Evolutionary conservation across 1,284 basidiomycete genomes (phyloP).

Genomic region (Golubevia pallescens): DNA sequence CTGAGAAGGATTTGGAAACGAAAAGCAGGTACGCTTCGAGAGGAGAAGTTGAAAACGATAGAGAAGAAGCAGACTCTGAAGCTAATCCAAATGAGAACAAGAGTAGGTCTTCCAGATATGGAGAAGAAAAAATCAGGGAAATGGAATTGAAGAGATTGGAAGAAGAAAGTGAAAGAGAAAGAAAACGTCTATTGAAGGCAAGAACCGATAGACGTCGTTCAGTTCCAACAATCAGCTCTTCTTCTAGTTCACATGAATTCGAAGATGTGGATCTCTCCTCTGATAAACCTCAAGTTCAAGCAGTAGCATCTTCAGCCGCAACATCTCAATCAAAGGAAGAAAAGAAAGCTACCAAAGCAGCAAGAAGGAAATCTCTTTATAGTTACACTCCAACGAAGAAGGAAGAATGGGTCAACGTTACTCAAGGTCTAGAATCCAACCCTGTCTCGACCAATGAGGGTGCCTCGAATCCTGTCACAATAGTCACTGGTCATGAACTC

Average conservation of each 20-base stretch:
- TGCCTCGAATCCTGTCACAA: too few relatives aligned
- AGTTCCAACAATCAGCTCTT: background rate
- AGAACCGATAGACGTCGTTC: background rate
- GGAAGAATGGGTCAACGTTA: conserved; percentile 11
- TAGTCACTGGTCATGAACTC: background rate
- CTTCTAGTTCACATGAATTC: background rate
- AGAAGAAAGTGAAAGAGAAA: background rate
- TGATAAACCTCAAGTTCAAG: background rate
- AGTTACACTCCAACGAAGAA: conserved; percentile 26
- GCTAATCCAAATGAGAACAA: background rate
- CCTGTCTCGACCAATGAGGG: background rate
- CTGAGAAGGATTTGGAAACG: conserved; percentile 16
- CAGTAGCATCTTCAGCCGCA: background rate
- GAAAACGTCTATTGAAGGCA: background rate
- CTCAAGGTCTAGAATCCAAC: background rate
- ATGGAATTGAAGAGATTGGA: background rate
- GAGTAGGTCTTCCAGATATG: background rate
- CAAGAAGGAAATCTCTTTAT: conserved; percentile 32
- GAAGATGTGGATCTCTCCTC: background rate
- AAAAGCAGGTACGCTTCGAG: background rate
- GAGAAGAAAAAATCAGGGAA: background rate
- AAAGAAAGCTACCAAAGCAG: conserved; percentile 4
- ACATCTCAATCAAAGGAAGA: background rate
- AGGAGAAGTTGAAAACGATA: conserved; percentile 6
- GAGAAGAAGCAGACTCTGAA: conserved; percentile 3